A percentile compares a stretch with the other conserved stretches of the same genome.
These are phyloP conservation scores for Eremothecium gossypii DNA, from an alignment of 1,139 yeast species.

Conservation along the genomic window DNA sequence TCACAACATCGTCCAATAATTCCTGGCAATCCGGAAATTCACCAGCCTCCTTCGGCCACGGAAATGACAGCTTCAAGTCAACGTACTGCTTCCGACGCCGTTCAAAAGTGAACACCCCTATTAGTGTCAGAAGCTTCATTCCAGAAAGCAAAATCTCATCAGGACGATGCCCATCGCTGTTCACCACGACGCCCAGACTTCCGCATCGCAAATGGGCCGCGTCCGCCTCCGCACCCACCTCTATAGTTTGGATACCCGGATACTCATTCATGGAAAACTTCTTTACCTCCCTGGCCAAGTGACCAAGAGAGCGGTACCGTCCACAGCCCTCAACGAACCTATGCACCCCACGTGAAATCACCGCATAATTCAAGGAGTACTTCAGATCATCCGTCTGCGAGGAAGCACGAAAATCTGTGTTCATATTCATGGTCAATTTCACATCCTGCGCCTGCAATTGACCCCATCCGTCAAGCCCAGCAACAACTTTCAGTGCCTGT, in stretches of 20 bases:
- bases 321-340: conserved; percentile 17
- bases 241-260: conserved; percentile 17
- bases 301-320: conserved; percentile 44
- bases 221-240: conserved; percentile 16
- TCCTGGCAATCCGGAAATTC: conserved; percentile 21
- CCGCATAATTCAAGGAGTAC: conserved; percentile 82
- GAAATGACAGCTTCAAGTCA: conserved; percentile 46
- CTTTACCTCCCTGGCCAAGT: conserved; percentile 48
- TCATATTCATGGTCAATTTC: conserved; percentile 46
- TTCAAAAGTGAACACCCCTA: conserved; percentile 90
- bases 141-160: conserved; percentile 44
- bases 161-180: conserved; percentile 8
- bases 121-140: conserved; percentile 58
- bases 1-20: conserved; percentile 40
- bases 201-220: conserved; percentile 45
- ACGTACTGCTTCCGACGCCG: conserved; percentile 71
- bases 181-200: conserved; percentile 35
- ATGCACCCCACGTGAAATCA: conserved; percentile 47
- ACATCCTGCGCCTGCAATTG: conserved; percentile 65
- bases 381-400: conserved; percentile 68
- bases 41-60: conserved; percentile 29
- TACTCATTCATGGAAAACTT: conserved; percentile 39
- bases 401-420: conserved; percentile 63
- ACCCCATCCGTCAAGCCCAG: conserved; percentile 74
- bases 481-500: conserved; percentile 51